Percentiles rank a stretch among this genome's conserved stretches.
phyloP scores from a whole-genome alignment of 1,284 basidiomycete genomes.

The Termitomyces sp. region DNA sequence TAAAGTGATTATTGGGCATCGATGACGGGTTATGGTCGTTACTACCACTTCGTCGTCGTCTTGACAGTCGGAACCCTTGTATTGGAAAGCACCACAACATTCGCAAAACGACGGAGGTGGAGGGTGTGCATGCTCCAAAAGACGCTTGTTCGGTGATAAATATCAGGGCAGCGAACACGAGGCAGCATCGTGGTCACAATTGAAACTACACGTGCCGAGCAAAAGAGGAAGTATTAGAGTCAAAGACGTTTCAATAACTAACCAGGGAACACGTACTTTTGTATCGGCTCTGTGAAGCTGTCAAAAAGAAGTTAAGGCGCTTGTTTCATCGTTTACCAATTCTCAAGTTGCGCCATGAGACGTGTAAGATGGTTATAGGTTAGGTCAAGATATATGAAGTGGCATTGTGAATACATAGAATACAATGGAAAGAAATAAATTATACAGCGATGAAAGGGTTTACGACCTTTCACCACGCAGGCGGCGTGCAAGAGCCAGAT shows the following conservation, averaged over 20 bases:
- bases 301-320: neutral
- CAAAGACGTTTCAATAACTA: conserved; percentile 14
- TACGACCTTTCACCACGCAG: conserved; percentile 56
- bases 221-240: neutral
- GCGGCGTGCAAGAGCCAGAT: conserved; percentile 71
- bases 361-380: neutral
- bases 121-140: conserved; percentile 5
- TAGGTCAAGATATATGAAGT: neutral
- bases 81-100: conserved; percentile 13
- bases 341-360: neutral
- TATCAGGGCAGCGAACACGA: conserved; percentile 16
- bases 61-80: conserved; percentile 10
- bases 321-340: neutral
- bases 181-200: conserved; percentile 18
- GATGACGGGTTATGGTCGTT: neutral
- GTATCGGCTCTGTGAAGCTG: neutral
- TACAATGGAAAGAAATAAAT: conserved; percentile 13
- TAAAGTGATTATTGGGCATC: neutral
- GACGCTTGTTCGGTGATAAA: conserved; percentile 11
- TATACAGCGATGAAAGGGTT: neutral
- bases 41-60: neutral
- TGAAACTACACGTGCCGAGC: conserved; percentile 12
- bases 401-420: conserved; percentile 10
- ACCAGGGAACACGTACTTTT: neutral
- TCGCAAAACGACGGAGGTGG: conserved; percentile 1